Evolutionary conservation across 306 rosid species (phyloP).

Genomic region (Sophora flavescens): DNA sequence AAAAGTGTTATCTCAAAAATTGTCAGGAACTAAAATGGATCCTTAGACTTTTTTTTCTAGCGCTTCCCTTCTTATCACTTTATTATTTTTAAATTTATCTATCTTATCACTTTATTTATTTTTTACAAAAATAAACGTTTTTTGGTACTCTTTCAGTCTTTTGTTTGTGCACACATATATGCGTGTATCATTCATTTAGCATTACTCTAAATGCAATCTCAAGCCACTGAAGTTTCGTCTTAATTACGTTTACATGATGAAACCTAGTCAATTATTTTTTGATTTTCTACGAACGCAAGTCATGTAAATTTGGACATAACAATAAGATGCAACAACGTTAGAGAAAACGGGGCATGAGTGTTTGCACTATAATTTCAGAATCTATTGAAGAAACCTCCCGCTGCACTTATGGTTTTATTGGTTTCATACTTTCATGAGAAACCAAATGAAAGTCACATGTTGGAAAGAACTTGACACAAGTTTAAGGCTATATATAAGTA

Average conservation of each 20-base stretch:
- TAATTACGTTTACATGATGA: neutral
- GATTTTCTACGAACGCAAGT: neutral
- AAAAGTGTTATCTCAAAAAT: too few species aligned
- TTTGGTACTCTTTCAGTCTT: neutral
- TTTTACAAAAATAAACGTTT: neutral
- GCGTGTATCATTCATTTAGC: neutral
- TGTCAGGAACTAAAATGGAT: too few species aligned
- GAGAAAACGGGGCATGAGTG: neutral
- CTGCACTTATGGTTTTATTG: neutral
- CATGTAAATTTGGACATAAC: too few species aligned
- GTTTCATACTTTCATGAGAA: constrained; percentile 8
- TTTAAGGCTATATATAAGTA: too few species aligned
- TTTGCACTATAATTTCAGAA: neutral
- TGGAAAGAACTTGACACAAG: too few species aligned
- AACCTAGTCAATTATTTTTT: neutral
- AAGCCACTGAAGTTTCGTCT: neutral
- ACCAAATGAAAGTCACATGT: too few species aligned
- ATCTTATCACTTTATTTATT: constrained; percentile 8
- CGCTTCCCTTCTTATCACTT: neutral
- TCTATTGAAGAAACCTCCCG: constrained; percentile 12
- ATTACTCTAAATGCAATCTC: neutral
- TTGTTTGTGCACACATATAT: neutral
- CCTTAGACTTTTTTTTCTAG: neutral
- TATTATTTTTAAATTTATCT: neutral
- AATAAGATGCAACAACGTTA: neutral